Base-by-base conservation (phyloP, 768 basidiomycete species). In the Russula sp. region DNA sequence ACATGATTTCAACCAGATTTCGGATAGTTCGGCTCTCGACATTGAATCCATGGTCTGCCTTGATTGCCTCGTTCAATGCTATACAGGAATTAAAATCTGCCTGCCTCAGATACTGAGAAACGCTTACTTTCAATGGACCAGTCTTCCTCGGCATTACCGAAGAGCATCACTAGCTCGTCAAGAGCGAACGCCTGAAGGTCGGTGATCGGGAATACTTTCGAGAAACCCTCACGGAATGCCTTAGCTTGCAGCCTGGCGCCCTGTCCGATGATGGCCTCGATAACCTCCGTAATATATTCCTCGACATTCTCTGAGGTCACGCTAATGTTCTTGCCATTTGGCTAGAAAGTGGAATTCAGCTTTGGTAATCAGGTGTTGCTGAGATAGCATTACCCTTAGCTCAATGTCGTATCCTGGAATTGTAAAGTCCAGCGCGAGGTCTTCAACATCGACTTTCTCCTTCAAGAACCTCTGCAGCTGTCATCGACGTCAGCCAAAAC, bases 21-120 rank as follows among this genome's bases (percentile, higher is more conserved):
- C 88, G 85, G 63, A 99, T 95, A 0, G 94, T 86, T 42, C 89
- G 86, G 71, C 93, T 95, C 71, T 98, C 96, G 13, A 89, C 86
- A 70, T 96, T 94, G 80, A 95, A 99, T 8, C 97, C 97, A 72
- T 99, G 97, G 70, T 99, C 97, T 11, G 97, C 97, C 74, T 98
- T 98, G 73, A 98, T 74, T 3, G 89, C 86, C 72, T 96, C 94
- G 42, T 82, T 84, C 39, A 98, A 80, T 22, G 94, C 96, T 97
- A 67, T 3, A 63, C 7, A 63, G 11, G 20, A 42, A 39, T 75
- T 67, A 63, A 8, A 14, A 16, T 22, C n/a, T 27, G 55, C 32
- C 40, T 47, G 55, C 16, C 68, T 20, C 53, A 48, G 5, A 31
- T 51, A n/a, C 49, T 47, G 31, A 10, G 2, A 55, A 63, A 22